phyloP scores from a whole-genome alignment of 495 filamentous ascomycete genomes.

The Penicillium maclennaniae region DNA sequence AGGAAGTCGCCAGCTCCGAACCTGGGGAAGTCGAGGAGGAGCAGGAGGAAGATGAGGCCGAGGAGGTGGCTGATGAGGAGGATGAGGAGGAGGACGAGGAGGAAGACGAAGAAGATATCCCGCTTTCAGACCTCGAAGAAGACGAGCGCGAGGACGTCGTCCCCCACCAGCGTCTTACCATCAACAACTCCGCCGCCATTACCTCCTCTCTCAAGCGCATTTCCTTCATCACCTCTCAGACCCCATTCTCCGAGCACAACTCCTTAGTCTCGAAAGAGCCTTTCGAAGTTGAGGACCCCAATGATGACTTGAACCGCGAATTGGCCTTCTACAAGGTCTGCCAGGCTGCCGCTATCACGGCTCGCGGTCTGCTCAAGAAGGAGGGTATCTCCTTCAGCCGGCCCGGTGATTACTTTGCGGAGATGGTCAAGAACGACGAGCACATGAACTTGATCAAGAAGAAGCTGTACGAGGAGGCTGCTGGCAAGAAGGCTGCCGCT shows the following conservation, averaged over 20 bases:
- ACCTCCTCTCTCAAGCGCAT: constrained; percentile 74
- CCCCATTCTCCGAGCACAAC: constrained; percentile 65
- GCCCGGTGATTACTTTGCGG: constrained; percentile 92
- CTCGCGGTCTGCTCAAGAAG: constrained; percentile 67
- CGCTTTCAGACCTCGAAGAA: constrained; percentile 77
- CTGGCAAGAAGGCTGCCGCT: constrained; percentile 82
- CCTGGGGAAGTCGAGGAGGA: constrained; percentile 24
- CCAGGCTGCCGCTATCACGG: constrained; percentile 69
- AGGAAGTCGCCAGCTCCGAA: constrained; percentile 22
- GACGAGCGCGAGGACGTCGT: constrained; percentile 82
- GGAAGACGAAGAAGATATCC: constrained; percentile 61
- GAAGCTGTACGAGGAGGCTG: constrained; percentile 89
- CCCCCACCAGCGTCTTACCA: constrained; percentile 87
- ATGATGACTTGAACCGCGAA: constrained; percentile 87
- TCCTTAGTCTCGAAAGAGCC: constrained; percentile 52
- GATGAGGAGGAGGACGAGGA: constrained; percentile 45
- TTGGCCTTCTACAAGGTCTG: constrained; percentile 91
- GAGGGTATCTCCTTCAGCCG: constrained; percentile 82
- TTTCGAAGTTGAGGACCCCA: constrained; percentile 60
- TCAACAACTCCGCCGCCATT: constrained; percentile 92
- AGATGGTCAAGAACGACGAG: constrained; percentile 98
- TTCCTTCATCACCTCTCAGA: constrained; percentile 53
- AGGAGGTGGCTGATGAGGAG: constrained; percentile 32
- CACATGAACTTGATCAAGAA: constrained; percentile 95
- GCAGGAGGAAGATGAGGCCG: constrained; percentile 28